Conservation (phyloP, 1,139 yeast species). For the Torulaspora pretoriensis region DNA sequence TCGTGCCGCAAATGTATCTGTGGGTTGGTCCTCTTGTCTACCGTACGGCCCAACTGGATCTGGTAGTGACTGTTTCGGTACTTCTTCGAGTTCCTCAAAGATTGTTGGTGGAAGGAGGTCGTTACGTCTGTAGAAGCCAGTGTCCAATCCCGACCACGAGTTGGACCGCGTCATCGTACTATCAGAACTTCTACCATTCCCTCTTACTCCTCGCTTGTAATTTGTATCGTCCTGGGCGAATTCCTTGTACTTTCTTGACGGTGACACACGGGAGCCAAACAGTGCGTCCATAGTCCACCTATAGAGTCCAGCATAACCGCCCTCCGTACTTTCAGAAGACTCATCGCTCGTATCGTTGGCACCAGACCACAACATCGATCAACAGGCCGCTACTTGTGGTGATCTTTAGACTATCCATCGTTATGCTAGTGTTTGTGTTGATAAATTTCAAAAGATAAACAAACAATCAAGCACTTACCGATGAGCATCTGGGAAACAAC, state of each 20-base stretch:
- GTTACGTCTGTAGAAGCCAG: conserved; percentile 26
- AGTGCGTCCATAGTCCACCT: conserved; percentile 36
- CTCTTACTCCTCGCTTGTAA: conserved; percentile 11
- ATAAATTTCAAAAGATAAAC: background rate
- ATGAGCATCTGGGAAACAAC: background rate
- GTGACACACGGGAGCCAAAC: conserved; percentile 29
- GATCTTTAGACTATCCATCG: background rate
- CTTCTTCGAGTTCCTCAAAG: conserved; percentile 10
- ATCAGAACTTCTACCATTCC: background rate
- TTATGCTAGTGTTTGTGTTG: conserved; percentile 1
- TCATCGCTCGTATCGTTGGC: conserved; percentile 9
- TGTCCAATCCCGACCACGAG: conserved; percentile 27
- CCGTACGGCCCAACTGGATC: conserved; percentile 19
- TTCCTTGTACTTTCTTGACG: conserved; percentile 29
- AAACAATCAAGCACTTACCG: background rate
- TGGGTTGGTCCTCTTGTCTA: conserved; percentile 12
- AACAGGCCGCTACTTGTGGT: background rate
- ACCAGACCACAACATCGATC: conserved; percentile 8
- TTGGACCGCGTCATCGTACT: conserved; percentile 21
- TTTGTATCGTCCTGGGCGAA: conserved; percentile 31
- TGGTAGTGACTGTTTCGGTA: conserved; percentile 7
- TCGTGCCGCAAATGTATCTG: conserved; percentile 27
- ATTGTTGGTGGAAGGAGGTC: conserved; percentile 26
- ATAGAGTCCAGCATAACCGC: conserved; percentile 22
- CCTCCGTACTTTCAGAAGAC: conserved; percentile 20